Base-by-base conservation (phyloP, 805 yeast species). In the Hanseniaspora meyeri region DNA sequence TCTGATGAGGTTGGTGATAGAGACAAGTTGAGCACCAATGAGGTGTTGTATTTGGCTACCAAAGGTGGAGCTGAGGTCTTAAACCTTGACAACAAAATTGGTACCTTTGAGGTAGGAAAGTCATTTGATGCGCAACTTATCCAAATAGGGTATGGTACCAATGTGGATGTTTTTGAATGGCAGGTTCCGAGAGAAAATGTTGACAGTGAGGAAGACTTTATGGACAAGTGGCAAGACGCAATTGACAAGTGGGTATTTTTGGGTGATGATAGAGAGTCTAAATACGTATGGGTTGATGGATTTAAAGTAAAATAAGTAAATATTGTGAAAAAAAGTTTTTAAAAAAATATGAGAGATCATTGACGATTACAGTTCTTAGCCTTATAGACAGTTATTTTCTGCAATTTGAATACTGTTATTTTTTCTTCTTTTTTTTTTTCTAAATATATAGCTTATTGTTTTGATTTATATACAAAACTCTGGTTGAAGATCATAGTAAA, bases 231-330 rank as follows among this genome's bases (percentile, higher is more conserved):
- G 66, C 72, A 72, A 32, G 79, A 84, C 64, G 64, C 87, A 55
- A 67, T 89, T 3, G 86, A 86, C 59, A 89, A 88, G 68, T 93
- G 98, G 98, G 72, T 91, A 9, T 93, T 88, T 67, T 78, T 81
- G 58, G 97, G 97, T 19, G 98, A 93, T 69, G 97, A 93, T 67
- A 77, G 97, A 65, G 93, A 93, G 66, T 81, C 91, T 37, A 64
- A 71, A 6, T 74, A 74, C 55, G 96, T 91, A 16, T 93, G 87
- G 85, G 90, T 90, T 43, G 80, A 82, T 64, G 97, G 97, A 10
- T 69, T 77, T 60, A 64, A 70, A 55, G 91, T 86, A 29, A 66
- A 61, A 49, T 58, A 52, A 50, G n/a, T 16, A 24, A 42, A 42
- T 42, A 24, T 42, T 24, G 51, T 39, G 45, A 32, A 32, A 3